Evolutionary conservation across 2,329 filamentous ascomycete genomes (phyloP).

Genomic region (Volutella citrinella): DNA sequence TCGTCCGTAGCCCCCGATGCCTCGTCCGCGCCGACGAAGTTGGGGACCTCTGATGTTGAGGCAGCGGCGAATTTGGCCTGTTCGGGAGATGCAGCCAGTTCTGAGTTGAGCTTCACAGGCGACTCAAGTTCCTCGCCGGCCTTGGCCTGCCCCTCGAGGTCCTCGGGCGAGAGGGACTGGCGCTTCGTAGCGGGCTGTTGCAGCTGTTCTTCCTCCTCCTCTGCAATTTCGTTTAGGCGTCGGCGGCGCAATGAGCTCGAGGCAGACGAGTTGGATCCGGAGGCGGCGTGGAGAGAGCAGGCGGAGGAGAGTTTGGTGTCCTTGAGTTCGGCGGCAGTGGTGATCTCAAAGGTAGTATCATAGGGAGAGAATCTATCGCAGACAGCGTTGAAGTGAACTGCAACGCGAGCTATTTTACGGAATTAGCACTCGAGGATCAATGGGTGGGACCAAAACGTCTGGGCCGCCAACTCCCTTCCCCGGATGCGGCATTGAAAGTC

Average conservation of each 20-base stretch:
- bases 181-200: constrained; percentile 56
- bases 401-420: constrained; percentile 84
- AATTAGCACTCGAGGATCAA: too few species aligned
- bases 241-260: constrained; percentile 74
- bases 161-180: constrained; percentile 53
- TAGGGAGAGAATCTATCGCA: constrained; percentile 77
- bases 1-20: constrained; percentile 44
- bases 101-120: constrained; percentile 49
- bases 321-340: constrained; percentile 72
- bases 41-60: constrained; percentile 47
- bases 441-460: too few species aligned
- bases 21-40: constrained; percentile 47
- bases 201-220: constrained; percentile 79
- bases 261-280: constrained; percentile 81
- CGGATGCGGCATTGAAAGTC: too few species aligned
- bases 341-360: constrained; percentile 79
- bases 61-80: constrained; percentile 46
- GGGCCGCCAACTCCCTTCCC: too few species aligned
- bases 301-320: constrained; percentile 85
- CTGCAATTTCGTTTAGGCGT: constrained; percentile 87
- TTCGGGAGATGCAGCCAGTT: constrained; percentile 49
- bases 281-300: constrained; percentile 85
- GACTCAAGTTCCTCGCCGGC: constrained; percentile 29
- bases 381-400: constrained; percentile 66
- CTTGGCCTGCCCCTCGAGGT: constrained; percentile 25